Evolutionary conservation across 257 asterid genomes (phyloP).

Genomic region (Solanum pinnatisectum): DNA sequence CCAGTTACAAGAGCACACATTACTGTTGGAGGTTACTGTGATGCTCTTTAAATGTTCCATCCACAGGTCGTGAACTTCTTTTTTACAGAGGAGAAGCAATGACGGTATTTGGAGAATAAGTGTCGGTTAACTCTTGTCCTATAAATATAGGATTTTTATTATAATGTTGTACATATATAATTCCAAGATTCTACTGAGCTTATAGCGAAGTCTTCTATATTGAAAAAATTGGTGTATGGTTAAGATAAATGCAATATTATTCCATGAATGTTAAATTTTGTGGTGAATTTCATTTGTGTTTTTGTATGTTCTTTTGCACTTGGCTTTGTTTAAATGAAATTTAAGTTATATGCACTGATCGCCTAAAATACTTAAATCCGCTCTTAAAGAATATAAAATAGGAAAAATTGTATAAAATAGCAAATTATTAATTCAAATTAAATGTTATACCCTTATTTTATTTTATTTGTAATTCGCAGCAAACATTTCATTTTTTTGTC

Average conservation of each 20-base stretch:
- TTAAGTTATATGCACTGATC: not conserved
- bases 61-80: not conserved
- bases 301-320: not conserved
- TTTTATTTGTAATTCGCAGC: too few species aligned
- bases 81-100: not conserved
- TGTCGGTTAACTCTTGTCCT: not conserved
- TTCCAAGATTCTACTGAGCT: not conserved
- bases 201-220: not conserved
- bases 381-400: too few species aligned
- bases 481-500: too few species aligned
- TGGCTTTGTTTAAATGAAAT: not conserved
- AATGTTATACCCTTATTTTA: too few species aligned
- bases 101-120: not conserved
- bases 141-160: not conserved
- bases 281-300: not conserved
- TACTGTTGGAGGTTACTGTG: constrained; percentile 56
- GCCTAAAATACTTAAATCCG: too few species aligned
- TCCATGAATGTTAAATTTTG: not conserved
- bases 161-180: not conserved
- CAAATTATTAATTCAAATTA: too few species aligned
- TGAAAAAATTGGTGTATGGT: not conserved
- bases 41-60: constrained; percentile 2
- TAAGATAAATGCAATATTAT: not conserved
- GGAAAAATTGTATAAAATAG: too few species aligned
- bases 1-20: constrained; percentile 43